These are phyloP conservation scores for Torulaspora delbrueckii DNA, from an alignment of 805 yeast species.

Conservation along the genomic window DNA sequence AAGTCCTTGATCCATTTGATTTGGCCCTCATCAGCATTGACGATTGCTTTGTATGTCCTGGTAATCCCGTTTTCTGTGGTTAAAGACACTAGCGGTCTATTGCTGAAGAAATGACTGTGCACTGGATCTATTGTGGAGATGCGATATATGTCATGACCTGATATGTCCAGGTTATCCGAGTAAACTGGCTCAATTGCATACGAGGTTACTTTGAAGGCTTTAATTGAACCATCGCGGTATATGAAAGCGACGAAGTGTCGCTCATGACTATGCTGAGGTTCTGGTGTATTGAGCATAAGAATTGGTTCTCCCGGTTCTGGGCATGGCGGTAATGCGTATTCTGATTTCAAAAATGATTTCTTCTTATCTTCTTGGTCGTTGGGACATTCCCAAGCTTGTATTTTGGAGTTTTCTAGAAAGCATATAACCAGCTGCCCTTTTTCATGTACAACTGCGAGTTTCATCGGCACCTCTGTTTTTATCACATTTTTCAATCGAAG, in stretches of 20 bases:
- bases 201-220: conserved; percentile 32
- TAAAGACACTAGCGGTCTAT: conserved; percentile 48
- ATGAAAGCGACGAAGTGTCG: conserved; percentile 49
- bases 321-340: conserved; percentile 6
- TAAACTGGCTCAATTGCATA: conserved; percentile 36
- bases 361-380: conserved; percentile 23
- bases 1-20: conserved; percentile 52
- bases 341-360: conserved; percentile 16
- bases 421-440: conserved; percentile 45
- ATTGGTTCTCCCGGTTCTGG: conserved; percentile 23
- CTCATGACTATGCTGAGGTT: conserved; percentile 29
- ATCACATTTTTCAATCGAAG: conserved; percentile 40
- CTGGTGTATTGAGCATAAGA: conserved; percentile 37
- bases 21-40: conserved; percentile 18
- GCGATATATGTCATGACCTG: conserved; percentile 37
- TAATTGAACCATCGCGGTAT: conserved; percentile 35
- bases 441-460: conserved; percentile 46
- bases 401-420: conserved; percentile 36
- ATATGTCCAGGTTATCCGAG: conserved; percentile 19
- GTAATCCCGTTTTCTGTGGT: conserved; percentile 51
- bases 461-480: conserved; percentile 44
- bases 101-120: conserved; percentile 34
- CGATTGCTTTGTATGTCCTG: conserved; percentile 43
- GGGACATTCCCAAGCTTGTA: conserved; percentile 62
- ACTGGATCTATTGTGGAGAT: conserved; percentile 67